Evolutionary conservation across 371 early-diverging fungal species (phyloP), one percentile per base, ranked within the genome.

Genomic region (Lichtheimia hyalospora): DNA sequence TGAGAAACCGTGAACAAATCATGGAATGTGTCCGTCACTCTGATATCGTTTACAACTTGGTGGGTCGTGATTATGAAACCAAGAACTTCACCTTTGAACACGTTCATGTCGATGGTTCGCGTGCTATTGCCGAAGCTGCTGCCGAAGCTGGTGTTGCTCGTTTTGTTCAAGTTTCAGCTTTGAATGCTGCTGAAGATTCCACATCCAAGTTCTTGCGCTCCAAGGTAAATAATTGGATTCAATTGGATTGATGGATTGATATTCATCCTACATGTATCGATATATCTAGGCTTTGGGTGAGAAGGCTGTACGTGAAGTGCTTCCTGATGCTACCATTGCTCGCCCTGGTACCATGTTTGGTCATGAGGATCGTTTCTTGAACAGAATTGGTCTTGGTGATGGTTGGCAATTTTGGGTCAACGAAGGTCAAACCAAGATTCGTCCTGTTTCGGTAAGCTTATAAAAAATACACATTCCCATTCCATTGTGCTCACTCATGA

Each of bases 31-130:
- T 98, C 56, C 87, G 90, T 64, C 92, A 97, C 80, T 92, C 95
- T 28, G 98, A 98, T 69, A 87, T 92, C 50, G 97, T 98, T 59
- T 90, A 92, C 75, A 98, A 98, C 81, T 83, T 95, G 68, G 86
- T 97, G 61, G 97, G 96, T 34, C 88, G 92, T 68, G 91, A 94
- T 73, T 94, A 89, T 65, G 90, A 89, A 63, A 96, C 98, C 53
- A 94, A 91, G 77, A 96, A 96, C 89, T 98, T 93, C 70, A 84
- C 87, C 15, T 89, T 93, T 61, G 82, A 91, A 28, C 81, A 90
- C 62, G 93, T 93, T 27, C 89, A 97, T 68, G 89, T 94, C 23
- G 89, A 95, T 51, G 94, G 89, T 56, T 84, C 98, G 23, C 88
- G 88, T 67, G 65, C 77, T 51, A 77, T 98, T 59, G 98, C 98